phyloP scores from a whole-genome alignment of 768 basidiomycete genomes.

The Rhodosporidiobolus sp. region DNA sequence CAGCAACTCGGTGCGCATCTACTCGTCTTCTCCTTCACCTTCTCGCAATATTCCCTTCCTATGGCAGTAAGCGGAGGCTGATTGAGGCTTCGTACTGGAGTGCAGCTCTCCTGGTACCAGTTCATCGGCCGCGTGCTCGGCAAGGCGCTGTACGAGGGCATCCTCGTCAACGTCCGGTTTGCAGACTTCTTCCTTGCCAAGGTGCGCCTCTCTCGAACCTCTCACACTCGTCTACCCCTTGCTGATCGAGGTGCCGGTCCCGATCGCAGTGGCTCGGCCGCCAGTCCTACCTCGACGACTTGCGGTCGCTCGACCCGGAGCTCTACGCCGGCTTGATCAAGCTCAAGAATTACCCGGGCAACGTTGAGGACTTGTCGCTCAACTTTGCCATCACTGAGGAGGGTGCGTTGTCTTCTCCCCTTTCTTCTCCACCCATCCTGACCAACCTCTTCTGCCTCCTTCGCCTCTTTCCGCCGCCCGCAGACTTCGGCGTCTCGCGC shows the following conservation, averaged over 20 bases:
- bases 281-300: conserved; percentile 88
- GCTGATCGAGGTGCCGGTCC: too few relatives aligned
- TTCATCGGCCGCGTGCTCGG: conserved; percentile 92
- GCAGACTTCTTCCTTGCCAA: conserved; percentile 92
- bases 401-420: conserved; percentile 55
- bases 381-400: conserved; percentile 86
- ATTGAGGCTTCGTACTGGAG: conserved; percentile 10
- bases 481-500: conserved; percentile 77
- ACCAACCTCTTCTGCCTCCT: not conserved
- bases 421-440: not conserved
- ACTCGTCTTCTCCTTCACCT: too few relatives aligned
- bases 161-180: conserved; percentile 89
- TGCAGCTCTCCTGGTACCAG: conserved; percentile 76
- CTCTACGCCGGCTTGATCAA: conserved; percentile 87
- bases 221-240: conserved; percentile 48
- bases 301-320: conserved; percentile 84
- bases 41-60: too few relatives aligned
- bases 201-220: conserved; percentile 49
- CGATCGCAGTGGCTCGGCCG: conserved; percentile 76
- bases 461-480: conserved; percentile 5
- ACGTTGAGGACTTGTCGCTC: conserved; percentile 80
- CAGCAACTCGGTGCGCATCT: conserved; percentile 58
- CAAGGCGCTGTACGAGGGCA: conserved; percentile 94
- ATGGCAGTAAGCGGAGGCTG: too few relatives aligned
- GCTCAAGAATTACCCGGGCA: conserved; percentile 83